These are phyloP conservation scores for Kodamaea neixiangensis DNA, from an alignment of 805 yeast genomes.

Conservation along the genomic window DNA sequence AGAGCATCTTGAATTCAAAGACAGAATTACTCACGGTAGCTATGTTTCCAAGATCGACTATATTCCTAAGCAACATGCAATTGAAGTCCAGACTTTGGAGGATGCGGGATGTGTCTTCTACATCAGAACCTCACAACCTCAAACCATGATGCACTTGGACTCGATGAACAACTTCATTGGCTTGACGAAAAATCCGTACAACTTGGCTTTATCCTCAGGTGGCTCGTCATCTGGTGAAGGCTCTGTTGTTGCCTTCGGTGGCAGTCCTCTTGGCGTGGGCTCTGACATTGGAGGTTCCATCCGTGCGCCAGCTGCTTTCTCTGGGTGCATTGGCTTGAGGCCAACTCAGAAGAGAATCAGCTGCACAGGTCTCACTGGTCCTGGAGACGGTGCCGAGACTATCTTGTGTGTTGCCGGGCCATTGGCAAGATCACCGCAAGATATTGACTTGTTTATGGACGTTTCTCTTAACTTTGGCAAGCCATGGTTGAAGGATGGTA, in stretches of 20 bases:
- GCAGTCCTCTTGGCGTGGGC: constrained; percentile 65
- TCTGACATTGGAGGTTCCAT: constrained; percentile 75
- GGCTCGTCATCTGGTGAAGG: constrained; percentile 81
- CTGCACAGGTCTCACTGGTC: constrained; percentile 48
- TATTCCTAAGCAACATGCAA: constrained; percentile 48
- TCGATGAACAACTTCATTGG: constrained; percentile 62
- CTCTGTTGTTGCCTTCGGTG: constrained; percentile 57
- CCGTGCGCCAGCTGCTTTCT: constrained; percentile 66
- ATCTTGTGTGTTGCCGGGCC: constrained; percentile 71
- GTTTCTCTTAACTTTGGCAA: constrained; percentile 59
- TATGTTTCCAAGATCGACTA: constrained; percentile 54
- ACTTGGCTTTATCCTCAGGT: constrained; percentile 60
- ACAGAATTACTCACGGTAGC: constrained; percentile 58
- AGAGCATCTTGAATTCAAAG: constrained; percentile 60
- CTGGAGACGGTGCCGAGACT: constrained; percentile 64
- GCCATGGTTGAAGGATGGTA: constrained; percentile 59
- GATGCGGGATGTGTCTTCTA: constrained; percentile 58
- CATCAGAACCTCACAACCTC: constrained; percentile 69
- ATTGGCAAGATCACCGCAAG: constrained; percentile 61
- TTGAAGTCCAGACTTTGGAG: constrained; percentile 46
- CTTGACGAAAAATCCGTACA: constrained; percentile 57
- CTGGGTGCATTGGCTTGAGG: constrained; percentile 62
- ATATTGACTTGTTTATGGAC: constrained; percentile 68
- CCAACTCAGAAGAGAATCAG: constrained; percentile 58
- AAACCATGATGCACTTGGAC: constrained; percentile 67